Evolutionary conservation across 768 basidiomycete genomes (phyloP).

Genomic region (button mushroom (Agaricus bisporus)): DNA sequence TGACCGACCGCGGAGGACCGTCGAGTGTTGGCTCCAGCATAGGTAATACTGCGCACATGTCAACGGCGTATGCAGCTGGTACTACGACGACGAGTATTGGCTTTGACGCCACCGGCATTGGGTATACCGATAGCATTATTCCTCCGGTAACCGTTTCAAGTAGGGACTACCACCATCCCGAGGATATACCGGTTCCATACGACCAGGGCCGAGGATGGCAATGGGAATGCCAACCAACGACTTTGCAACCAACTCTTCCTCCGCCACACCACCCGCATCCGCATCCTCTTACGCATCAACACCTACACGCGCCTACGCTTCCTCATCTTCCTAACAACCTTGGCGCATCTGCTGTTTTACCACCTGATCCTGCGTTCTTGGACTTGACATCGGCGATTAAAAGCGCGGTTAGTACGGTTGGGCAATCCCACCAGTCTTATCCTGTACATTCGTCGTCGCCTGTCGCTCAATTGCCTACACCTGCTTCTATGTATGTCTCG

Average conservation of each 20-base stretch:
- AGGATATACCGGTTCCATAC: slow-evolving; percentile 33
- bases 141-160: not conserved
- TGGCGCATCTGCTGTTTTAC: not conserved
- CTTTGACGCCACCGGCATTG: slow-evolving; percentile 39
- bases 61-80: slow-evolving; percentile 3
- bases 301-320: slow-evolving; percentile 9
- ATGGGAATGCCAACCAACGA: slow-evolving; percentile 6
- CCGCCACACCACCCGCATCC: slow-evolving; percentile 10
- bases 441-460: slow-evolving; percentile 30
- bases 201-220: slow-evolving; percentile 16
- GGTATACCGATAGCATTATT: slow-evolving; percentile 29
- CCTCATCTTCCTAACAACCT: slow-evolving; percentile 5
- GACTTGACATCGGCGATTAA: slow-evolving; percentile 9
- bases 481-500: slow-evolving; percentile 41
- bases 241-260: slow-evolving; percentile 8
- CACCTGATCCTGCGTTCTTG: slow-evolving; percentile 4
- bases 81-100: slow-evolving; percentile 15
- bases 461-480: slow-evolving; percentile 37
- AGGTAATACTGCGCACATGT: slow-evolving; percentile 8
- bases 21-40: not conserved
- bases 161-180: slow-evolving; percentile 27
- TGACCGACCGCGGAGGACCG: slow-evolving; percentile 34
- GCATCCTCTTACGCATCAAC: slow-evolving; percentile 2
- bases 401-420: slow-evolving; percentile 7
- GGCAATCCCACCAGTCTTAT: not conserved